Conservation (phyloP, 352 stramenopile genomes). For the Albugo laibachii region DNA sequence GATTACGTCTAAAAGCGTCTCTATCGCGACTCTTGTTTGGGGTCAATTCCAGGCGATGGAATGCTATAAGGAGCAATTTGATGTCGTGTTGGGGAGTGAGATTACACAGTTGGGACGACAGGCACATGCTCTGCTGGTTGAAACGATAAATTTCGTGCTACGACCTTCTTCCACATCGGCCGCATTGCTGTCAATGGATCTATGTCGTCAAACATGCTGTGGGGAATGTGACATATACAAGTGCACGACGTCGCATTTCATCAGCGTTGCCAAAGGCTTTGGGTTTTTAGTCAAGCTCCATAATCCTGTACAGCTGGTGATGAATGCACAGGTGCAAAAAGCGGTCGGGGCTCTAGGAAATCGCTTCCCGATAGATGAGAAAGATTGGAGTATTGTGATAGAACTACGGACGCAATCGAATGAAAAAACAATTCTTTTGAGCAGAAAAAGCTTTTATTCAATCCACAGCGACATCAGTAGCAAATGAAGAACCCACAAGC, state of each 20-base stretch:
- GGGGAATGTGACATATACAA: slow-evolving; percentile 21
- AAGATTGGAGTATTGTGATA: slow-evolving; percentile 32
- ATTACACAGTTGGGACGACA: slow-evolving; percentile 28
- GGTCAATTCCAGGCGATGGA: slow-evolving; percentile 11
- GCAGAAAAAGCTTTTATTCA: no score
- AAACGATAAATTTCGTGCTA: slow-evolving; percentile 18
- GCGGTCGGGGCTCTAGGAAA: slow-evolving; percentile 23
- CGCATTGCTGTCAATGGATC: slow-evolving; percentile 36
- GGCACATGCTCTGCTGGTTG: slow-evolving; percentile 18
- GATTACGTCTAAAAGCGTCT: slow-evolving; percentile 1
- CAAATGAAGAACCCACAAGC: no score
- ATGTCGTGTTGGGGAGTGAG: slow-evolving; percentile 36
- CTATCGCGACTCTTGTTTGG: slow-evolving; percentile 11
- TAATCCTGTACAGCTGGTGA: slow-evolving; percentile 14
- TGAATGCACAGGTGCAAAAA: slow-evolving; percentile 10
- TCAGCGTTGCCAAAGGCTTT: slow-evolving; percentile 12
- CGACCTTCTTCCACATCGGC: slow-evolving; percentile 10
- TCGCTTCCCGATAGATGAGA: slow-evolving; percentile 19
- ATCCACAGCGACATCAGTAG: no score
- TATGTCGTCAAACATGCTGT: slow-evolving; percentile 15
- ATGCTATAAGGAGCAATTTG: slow-evolving; percentile 17
- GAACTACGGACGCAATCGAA: slow-evolving; percentile 12
- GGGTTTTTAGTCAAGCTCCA: slow-evolving; percentile 24
- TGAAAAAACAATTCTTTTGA: no score
- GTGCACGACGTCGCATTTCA: slow-evolving; percentile 35